Base-by-base conservation (phyloP, 1,284 basidiomycete species). In the Ceratobasidium sp. region DNA sequence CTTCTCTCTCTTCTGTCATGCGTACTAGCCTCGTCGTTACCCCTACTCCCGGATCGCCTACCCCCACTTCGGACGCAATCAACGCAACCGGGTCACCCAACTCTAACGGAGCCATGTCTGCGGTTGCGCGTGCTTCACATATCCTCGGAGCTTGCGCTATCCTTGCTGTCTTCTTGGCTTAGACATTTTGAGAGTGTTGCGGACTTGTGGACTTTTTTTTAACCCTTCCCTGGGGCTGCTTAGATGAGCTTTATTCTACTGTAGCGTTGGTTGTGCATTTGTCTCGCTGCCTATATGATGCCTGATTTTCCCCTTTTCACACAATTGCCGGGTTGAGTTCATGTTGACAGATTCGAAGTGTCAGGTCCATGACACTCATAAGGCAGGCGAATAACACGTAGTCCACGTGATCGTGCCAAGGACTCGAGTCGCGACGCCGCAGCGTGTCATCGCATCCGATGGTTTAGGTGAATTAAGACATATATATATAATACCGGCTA, bases 41-140 rank as follows among this genome's bases (percentile, higher is more conserved):
- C 68, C 22, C 66, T 7, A 16, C 54, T 7, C 0, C 68, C 7
- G 14, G 24, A 3, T 6, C 54, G 8, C 6, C 68, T 27, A 71
- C 43, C 24, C 48, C 68, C 27, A 39, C 68, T 34, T 39, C 34
- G 16, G 22, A 41, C 22, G 13, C 56, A 19, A 71, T 59, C 56
- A 24, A 59, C 16, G 41, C 54, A 4, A 43, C 39, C n/a, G 39
- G 53, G 7, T 4, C 54, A 2, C 27, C 68, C 13, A 14, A 27
- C 48, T 1, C 54, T 8, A 71, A 71, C 27, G 68, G 68, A 11
- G 68, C 68, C 16, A 58, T 58, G 43, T 71, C 68, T 3, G 24
- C 61, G 41, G 56, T 71, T 39, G 56, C 68, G 4, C 68, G 68
- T 37, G 68, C 68, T 34, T 71, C 68, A 27, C 68, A 56, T 29